A percentile compares a stretch with the other conserved stretches of the same genome.
These are phyloP conservation scores for Boletus speciosus DNA, from an alignment of 768 basidiomycete genomes.

Conservation along the genomic window DNA sequence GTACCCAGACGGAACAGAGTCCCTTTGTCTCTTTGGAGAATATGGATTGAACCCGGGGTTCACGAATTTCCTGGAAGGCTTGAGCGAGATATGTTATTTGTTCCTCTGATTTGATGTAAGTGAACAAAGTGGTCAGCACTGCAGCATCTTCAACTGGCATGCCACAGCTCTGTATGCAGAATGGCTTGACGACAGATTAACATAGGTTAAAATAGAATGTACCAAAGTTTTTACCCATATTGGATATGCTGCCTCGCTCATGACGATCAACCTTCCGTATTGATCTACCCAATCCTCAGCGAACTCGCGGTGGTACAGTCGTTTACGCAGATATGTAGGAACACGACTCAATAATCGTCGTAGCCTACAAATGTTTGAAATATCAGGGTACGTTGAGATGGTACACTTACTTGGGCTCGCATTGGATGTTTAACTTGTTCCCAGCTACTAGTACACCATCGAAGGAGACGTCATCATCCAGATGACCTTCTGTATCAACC, in stretches of 20 bases:
- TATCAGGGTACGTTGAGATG: neutral
- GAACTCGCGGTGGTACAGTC: constrained; percentile 34
- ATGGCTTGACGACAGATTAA: constrained; percentile 39
- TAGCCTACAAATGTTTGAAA: constrained; percentile 30
- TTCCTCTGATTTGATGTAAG: constrained; percentile 43
- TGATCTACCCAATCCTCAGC: constrained; percentile 55
- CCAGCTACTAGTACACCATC: constrained; percentile 32
- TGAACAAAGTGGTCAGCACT: constrained; percentile 34
- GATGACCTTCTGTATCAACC: constrained; percentile 33
- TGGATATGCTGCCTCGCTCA: constrained; percentile 63
- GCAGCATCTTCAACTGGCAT: constrained; percentile 35
- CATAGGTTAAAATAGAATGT: neutral
- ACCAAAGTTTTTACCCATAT: constrained; percentile 38
- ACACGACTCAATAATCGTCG: constrained; percentile 34
- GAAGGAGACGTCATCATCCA: constrained; percentile 23
- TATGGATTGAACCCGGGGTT: constrained; percentile 44
- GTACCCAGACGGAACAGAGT: constrained; percentile 40
- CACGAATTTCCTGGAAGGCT: constrained; percentile 61
- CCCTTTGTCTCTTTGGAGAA: constrained; percentile 45
- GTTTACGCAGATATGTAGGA: constrained; percentile 38
- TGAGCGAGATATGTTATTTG: constrained; percentile 50
- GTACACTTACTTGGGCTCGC: constrained; percentile 38
- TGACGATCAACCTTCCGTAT: constrained; percentile 46
- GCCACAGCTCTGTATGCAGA: constrained; percentile 38
- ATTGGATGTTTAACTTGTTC: constrained; percentile 33